A percentile compares a stretch with the other conserved stretches of the same genome.
phyloP scores from a whole-genome alignment of 805 yeast genomes.

The Kluyveromyces dobzhanskii region DNA sequence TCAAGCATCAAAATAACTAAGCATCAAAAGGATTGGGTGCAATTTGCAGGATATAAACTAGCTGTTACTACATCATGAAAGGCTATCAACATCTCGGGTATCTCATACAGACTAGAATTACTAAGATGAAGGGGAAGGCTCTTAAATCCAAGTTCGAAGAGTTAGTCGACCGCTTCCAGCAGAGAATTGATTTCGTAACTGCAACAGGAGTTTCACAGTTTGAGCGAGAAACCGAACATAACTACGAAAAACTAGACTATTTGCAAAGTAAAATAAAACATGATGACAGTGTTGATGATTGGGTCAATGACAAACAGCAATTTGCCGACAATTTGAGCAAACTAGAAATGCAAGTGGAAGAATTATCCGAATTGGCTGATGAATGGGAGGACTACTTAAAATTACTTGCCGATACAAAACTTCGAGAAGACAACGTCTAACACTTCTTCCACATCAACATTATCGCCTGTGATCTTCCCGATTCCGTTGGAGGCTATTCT shows the following conservation, averaged over 20 bases:
- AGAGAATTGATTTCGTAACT: constrained; percentile 19
- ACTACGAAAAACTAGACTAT: constrained; percentile 18
- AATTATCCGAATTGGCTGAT: constrained; percentile 37
- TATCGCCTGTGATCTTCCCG: constrained; percentile 86
- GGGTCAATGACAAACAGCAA: constrained; percentile 24
- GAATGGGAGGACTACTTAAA: constrained; percentile 39
- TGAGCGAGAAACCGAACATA: constrained; percentile 14
- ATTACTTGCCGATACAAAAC: constrained; percentile 86
- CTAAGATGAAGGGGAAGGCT: constrained; percentile 9
- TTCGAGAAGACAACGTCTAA: constrained; percentile 84
- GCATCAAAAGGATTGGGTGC: too few relatives aligned
- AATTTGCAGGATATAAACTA: too few relatives aligned
- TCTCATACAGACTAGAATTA: neutral
- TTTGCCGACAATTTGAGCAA: constrained; percentile 16
- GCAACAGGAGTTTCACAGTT: constrained; percentile 22
- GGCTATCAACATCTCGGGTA: too few relatives aligned
- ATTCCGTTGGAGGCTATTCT: constrained; percentile 73
- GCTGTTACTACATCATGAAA: too few relatives aligned
- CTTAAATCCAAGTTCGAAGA: constrained; percentile 17
- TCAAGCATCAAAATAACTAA: too few relatives aligned
- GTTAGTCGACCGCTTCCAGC: constrained; percentile 18
- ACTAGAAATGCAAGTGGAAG: constrained; percentile 31
- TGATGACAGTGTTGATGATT: constrained; percentile 14
- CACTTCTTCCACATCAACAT: constrained; percentile 83
- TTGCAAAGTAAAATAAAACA: constrained; percentile 18